Conservation (phyloP, 495 filamentous ascomycete genomes). For the Penicillium manginii region DNA sequence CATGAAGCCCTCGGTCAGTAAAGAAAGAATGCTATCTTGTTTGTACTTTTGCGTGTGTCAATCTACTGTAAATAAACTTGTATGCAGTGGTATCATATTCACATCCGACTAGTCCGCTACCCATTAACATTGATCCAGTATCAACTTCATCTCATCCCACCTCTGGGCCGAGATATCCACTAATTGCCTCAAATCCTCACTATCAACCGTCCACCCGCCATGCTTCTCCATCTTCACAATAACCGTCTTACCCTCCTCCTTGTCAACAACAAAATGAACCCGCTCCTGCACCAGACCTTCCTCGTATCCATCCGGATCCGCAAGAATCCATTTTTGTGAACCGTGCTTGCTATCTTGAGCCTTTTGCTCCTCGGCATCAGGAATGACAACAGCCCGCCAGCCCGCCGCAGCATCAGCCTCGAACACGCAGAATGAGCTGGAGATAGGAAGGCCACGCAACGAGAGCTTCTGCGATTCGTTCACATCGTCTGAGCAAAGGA, state of each 20-base stretch:
- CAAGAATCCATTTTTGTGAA: constrained; percentile 70
- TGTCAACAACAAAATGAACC: constrained; percentile 73
- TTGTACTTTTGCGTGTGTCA: too few species aligned
- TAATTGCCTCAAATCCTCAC: constrained; percentile 56
- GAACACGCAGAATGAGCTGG: constrained; percentile 76
- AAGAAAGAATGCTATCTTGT: too few species aligned
- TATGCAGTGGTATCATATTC: constrained; percentile 40
- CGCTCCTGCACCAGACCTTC: constrained; percentile 78
- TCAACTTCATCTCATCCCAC: constrained; percentile 57
- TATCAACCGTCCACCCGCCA: constrained; percentile 69
- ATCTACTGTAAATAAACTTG: too few species aligned
- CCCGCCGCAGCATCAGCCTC: constrained; percentile 58
- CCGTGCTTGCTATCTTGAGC: constrained; percentile 30
- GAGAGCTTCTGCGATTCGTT: constrained; percentile 53
- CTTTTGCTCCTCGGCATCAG: constrained; percentile 48
- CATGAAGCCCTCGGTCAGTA: too few species aligned
- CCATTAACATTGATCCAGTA: constrained; percentile 45
- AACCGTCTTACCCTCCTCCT: constrained; percentile 55
- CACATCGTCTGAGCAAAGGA: constrained; percentile 70
- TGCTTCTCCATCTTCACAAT: constrained; percentile 76
- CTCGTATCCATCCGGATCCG: constrained; percentile 89
- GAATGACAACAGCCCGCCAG: constrained; percentile 43
- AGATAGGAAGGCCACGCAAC: constrained; percentile 65
- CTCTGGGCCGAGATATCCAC: constrained; percentile 55
- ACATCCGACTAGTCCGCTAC: constrained; percentile 4